Evolutionary conservation across 2,329 filamentous ascomycete species (phyloP).

Genomic region (Arthrobotrys pseudoclavata): DNA sequence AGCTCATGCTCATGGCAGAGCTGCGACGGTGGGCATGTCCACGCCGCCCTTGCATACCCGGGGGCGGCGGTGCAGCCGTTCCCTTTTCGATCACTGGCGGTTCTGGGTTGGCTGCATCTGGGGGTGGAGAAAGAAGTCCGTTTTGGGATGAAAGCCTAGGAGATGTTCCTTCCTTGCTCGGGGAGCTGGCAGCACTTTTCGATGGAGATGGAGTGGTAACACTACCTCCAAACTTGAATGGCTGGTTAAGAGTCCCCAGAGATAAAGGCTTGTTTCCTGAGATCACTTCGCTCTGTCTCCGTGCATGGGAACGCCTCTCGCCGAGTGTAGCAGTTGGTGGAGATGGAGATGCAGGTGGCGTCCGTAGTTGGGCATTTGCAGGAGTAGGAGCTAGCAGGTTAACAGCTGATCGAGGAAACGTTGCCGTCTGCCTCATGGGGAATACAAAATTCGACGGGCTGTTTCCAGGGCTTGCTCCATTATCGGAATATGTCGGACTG

Average conservation of each 20-base stretch:
- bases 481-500: conserved; percentile 57
- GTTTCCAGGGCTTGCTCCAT: conserved; percentile 38
- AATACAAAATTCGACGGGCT: conserved; percentile 53
- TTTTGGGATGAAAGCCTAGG: conserved; percentile 52
- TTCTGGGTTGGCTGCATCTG: conserved; percentile 30
- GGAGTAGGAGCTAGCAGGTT: conserved; percentile 37
- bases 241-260: conserved; percentile 49
- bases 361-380: conserved; percentile 32
- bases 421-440: conserved; percentile 50
- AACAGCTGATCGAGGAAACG: conserved; percentile 41
- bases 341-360: conserved; percentile 51
- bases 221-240: conserved; percentile 51
- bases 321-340: conserved; percentile 46
- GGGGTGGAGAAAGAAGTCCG: conserved; percentile 54
- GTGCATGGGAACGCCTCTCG: conserved; percentile 50
- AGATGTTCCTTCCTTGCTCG: conserved; percentile 42
- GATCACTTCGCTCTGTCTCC: conserved; percentile 53
- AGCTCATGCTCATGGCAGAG: conserved; percentile 60
- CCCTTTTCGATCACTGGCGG: conserved; percentile 44
- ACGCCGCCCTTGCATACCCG: conserved; percentile 49
- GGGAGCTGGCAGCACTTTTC: conserved; percentile 38
- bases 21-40: conserved; percentile 58
- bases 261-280: conserved; percentile 43
- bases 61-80: conserved; percentile 51
- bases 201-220: conserved; percentile 26